phyloP scores from a whole-genome alignment of 129 eudicot genomes.

The sunflower (Helianthus annuus) region DNA sequence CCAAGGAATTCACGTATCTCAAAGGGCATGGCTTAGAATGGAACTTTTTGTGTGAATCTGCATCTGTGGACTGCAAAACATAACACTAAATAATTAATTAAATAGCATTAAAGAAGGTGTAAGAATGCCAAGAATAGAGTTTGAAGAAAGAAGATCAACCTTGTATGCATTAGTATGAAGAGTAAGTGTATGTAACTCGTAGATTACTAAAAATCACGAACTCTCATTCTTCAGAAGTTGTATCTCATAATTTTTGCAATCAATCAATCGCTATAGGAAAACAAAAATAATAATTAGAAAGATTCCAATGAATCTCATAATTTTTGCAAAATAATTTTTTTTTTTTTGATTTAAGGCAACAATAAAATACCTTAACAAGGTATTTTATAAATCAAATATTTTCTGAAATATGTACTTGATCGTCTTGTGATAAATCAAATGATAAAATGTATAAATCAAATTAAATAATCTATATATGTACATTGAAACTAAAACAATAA shows the following conservation, averaged over 20 bases:
- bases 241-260: too few species aligned
- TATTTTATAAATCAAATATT: neutral
- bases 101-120: neutral
- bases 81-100: neutral
- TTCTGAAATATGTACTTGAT: neutral
- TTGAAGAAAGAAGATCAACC: conserved; percentile 42
- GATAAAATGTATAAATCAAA: neutral
- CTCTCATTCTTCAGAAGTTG: neutral
- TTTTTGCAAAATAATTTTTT: neutral
- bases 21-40: conserved; percentile 89
- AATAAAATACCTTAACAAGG: neutral
- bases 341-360: neutral
- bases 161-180: conserved; percentile 75
- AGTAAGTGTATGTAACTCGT: conserved; percentile 73
- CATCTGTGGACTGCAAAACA: conserved; percentile 56
- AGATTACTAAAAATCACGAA: too few species aligned
- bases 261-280: neutral
- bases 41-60: conserved; percentile 71
- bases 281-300: neutral
- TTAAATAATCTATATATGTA: neutral
- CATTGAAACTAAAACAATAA: neutral
- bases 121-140: neutral
- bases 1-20: conserved; percentile 83
- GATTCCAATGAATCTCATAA: neutral
- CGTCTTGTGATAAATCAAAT: too few species aligned